Evolutionary conservation across 164 flowering plant genomes (phyloP), one percentile per base, ranked within the genome.

Genomic region (Taxillus chinensis): DNA sequence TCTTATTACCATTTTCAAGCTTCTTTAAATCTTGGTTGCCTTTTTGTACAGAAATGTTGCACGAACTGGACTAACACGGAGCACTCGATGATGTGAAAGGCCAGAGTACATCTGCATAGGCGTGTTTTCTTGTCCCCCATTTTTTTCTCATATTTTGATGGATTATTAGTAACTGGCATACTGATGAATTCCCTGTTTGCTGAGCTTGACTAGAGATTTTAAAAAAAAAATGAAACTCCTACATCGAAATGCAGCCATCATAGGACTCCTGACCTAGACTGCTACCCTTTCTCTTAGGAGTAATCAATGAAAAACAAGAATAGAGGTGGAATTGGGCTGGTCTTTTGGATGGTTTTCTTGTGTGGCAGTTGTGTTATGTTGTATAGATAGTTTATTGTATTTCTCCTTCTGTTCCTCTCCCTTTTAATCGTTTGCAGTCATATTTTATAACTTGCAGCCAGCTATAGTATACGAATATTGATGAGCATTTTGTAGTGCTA

Each of bases 31-130:
- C 27, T 27, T 27, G 27, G 27, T 27, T 27, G 27, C 27, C 27
- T 27, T 27, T 27, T 45, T 72, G 3, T 78, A 80, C 90, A 87
- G 95, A 70, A 80, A 61, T 64, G 59, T 76, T 11, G 63, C 79
- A 42, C 81, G 95, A 66, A 72, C 79, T 62, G 91, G 93, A 60
- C 51, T 77, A 55, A 76, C 79, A 64, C 89, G 95, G 45, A 81
- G 80, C 76, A 73, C 82, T 37, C 90, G 83, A 79, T 87, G 73
- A 80, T 53, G 56, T 59, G 62, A 68, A 63, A 61, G 65, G 69
- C 5, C 52, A 59, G 65, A 70, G 71, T 63, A 68, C 46, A 60
- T 66, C 70, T 63, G 64, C 71, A 63, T 60, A 78, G 69, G 73
- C 64, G 55, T 76, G 74, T 60, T 70, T 60, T 63, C 52, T n/a